These are phyloP conservation scores for Candida ponderosae DNA, from an alignment of 805 yeast species.

Conservation along the genomic window DNA sequence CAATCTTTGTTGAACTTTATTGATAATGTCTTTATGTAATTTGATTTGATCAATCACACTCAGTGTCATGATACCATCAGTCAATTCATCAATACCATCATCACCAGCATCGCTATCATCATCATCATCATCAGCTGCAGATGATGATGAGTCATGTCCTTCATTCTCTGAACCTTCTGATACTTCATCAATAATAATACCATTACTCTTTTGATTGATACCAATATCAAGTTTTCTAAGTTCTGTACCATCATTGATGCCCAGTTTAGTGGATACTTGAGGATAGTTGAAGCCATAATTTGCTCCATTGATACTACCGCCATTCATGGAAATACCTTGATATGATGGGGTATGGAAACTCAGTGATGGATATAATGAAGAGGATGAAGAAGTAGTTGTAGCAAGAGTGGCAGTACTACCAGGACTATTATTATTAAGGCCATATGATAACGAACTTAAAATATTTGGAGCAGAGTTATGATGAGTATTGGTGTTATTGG, in stretches of 20 bases:
- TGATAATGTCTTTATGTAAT: not conserved
- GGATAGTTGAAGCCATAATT: constrained; percentile 17
- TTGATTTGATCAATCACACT: not conserved
- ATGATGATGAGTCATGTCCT: constrained; percentile 3
- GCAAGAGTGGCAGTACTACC: not conserved
- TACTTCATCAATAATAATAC: constrained; percentile 1
- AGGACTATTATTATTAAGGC: constrained; percentile 1
- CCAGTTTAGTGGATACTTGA: constrained; percentile 22
- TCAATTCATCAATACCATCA: constrained; percentile 4
- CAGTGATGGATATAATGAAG: not conserved
- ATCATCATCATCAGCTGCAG: constrained; percentile 4
- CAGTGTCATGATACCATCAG: not conserved
- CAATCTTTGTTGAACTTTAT: no score
- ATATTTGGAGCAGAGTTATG: constrained; percentile 3
- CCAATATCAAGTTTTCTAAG: constrained; percentile 27
- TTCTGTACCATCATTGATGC: constrained; percentile 12
- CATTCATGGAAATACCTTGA: not conserved
- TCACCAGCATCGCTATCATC: constrained; percentile 4
- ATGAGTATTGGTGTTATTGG: constrained; percentile 1
- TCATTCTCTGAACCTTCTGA: constrained; percentile 8
- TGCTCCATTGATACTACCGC: not conserved
- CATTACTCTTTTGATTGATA: constrained; percentile 25
- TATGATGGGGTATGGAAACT: not conserved
- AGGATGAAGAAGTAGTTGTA: constrained; percentile 2
- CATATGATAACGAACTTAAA: constrained; percentile 1